A percentile compares a stretch with the other conserved stretches of the same genome.
Evolutionary conservation across 305 asterid species (phyloP).

Genomic region (Galium porrigens): DNA sequence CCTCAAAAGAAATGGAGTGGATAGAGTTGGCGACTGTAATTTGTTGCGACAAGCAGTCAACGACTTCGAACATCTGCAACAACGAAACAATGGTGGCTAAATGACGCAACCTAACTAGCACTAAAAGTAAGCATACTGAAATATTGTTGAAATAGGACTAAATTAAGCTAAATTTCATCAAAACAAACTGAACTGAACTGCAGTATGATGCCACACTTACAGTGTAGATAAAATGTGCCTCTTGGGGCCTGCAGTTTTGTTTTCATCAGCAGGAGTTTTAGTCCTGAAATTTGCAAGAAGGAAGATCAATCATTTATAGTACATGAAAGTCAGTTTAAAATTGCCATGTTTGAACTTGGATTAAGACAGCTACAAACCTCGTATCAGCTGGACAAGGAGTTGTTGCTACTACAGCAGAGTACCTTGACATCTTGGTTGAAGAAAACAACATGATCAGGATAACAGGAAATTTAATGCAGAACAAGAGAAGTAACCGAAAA

Average conservation of each 20-base stretch:
- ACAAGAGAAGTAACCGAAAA: neutral
- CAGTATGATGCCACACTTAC: constrained; percentile 31
- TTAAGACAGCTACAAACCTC: constrained; percentile 27
- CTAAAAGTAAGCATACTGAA: neutral
- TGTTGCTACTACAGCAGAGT: constrained; percentile 25
- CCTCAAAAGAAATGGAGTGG: constrained; percentile 58
- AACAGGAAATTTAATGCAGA: neutral
- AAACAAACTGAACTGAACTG: neutral
- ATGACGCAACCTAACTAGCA: neutral
- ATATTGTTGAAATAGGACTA: neutral
- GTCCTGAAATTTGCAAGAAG: constrained; percentile 29
- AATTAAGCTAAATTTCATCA: neutral
- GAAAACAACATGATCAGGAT: constrained; percentile 1
- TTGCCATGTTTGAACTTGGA: neutral
- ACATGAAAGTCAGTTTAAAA: neutral
- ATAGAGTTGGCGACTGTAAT: constrained; percentile 50
- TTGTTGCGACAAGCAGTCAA: constrained; percentile 54
- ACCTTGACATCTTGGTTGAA: constrained; percentile 24
- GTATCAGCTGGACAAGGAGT: constrained; percentile 36
- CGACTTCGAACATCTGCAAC: constrained; percentile 50
- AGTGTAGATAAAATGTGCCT: constrained; percentile 63
- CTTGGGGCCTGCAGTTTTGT: constrained; percentile 51
- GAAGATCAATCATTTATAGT: neutral
- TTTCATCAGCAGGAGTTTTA: constrained; percentile 41
- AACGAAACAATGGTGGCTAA: neutral